Evolutionary conservation across 495 filamentous ascomycete genomes (phyloP), one percentile per base, ranked within the genome.

Genomic region (Aspergillus cristatus): DNA sequence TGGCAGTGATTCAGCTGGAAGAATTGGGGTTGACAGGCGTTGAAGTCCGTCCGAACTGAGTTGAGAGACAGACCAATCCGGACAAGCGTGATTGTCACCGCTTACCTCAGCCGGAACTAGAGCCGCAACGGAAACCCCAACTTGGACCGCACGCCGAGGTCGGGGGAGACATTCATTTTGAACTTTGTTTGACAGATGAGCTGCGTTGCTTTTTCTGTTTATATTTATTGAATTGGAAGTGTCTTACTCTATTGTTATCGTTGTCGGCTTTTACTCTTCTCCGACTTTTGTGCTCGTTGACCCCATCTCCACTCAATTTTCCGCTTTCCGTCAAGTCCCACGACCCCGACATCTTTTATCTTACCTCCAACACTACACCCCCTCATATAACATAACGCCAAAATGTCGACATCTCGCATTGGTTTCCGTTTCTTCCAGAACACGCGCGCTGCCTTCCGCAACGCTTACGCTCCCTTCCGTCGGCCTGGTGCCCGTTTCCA

Each of bases 401-500:
- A 28, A 43, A 68, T 49, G 51, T 66, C 63, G 53, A 64, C 67
- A 35, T 69, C 70, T 45, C 65, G 67, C 20, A 48, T 65, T 40
- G 68, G 68, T 25, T 58, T 72, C 41, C 66, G 70, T 30, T 65
- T 72, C 43, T 53, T 72, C 42, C 62, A 69, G 42, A 67, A 64
- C 51, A 47, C 63, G 43, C 58, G 74, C 54, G 68, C 76, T 51
- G 63, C 77, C 41, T 71, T 72, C 60, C 62, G 60, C 52, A 64
- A 60, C 52, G 60, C 56, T 42, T 53, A 65, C 48, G 49, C 43
- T 48, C 51, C 69, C 58, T 76, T 77, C 71, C 67, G 65, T 58
- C 54, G 66, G 52, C 52, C 55, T 47, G 62, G 72, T 47, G 63
- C 68, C 45, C 78, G 81, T 35, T 84, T 76, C 54, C 77, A 83